phyloP scores from a whole-genome alignment of 768 basidiomycete genomes.

The Termitomyces sp. region DNA sequence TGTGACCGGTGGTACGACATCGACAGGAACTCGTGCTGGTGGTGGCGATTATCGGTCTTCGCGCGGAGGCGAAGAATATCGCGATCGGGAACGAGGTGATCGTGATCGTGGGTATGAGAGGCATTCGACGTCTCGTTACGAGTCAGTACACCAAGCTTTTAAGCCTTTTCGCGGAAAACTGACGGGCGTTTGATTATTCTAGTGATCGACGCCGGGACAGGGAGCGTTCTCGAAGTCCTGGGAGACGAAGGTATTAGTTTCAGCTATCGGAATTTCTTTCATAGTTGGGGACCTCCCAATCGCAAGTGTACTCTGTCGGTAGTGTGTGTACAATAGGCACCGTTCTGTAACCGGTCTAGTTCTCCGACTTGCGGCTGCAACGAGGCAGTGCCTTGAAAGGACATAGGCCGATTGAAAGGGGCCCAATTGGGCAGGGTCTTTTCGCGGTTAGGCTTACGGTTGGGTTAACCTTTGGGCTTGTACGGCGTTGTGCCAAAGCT shows the following conservation, averaged over 20 bases:
- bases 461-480: too few species aligned
- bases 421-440: too few species aligned
- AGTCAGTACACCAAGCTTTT: slow-evolving; percentile 47
- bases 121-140: slow-evolving; percentile 66
- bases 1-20: slow-evolving; percentile 29
- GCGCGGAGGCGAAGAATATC: slow-evolving; percentile 57
- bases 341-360: slow-evolving; percentile 7
- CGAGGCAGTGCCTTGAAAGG: slow-evolving; percentile 11
- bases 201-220: slow-evolving; percentile 71
- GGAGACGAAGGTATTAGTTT: slow-evolving; percentile 56
- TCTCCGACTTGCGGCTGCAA: slow-evolving; percentile 3
- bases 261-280: not conserved
- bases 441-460: too few species aligned
- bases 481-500: too few species aligned
- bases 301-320: not conserved
- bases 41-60: slow-evolving; percentile 53
- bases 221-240: slow-evolving; percentile 72
- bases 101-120: slow-evolving; percentile 69
- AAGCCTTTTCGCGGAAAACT: slow-evolving; percentile 18
- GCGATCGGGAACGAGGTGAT: slow-evolving; percentile 64
- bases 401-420: slow-evolving; percentile 12
- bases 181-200: slow-evolving; percentile 24
- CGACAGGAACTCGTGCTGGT: slow-evolving; percentile 37
- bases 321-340: slow-evolving; percentile 2
- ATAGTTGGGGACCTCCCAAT: not conserved